phyloP scores from a whole-genome alignment of 345 rosid genomes.

The Euclidium syriacum region DNA sequence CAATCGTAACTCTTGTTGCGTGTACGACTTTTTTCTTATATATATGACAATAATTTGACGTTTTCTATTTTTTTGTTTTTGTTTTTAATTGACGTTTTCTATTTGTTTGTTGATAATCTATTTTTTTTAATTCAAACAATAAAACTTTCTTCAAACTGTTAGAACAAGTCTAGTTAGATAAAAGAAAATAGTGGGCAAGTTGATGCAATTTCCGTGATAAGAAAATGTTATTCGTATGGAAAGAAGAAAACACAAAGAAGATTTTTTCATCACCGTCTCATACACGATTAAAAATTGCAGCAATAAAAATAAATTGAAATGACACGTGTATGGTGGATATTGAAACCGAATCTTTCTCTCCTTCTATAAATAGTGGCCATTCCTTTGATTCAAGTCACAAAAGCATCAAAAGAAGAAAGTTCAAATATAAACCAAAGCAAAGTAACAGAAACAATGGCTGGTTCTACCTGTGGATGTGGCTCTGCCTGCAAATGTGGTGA shows the following conservation, averaged over 20 bases:
- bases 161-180: neutral
- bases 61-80: neutral
- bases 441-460: slow-evolving; percentile 26
- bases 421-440: neutral
- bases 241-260: too few relatives aligned
- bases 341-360: neutral
- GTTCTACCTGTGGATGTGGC: slow-evolving; percentile 40
- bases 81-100: too few relatives aligned
- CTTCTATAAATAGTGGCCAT: slow-evolving; percentile 19
- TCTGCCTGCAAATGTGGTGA: slow-evolving; percentile 39
- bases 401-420: slow-evolving; percentile 4
- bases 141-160: neutral
- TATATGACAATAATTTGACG: slow-evolving; percentile 8
- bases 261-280: neutral
- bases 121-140: neutral
- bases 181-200: neutral
- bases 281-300: neutral
- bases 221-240: too few relatives aligned
- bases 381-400: slow-evolving; percentile 5
- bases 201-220: too few relatives aligned
- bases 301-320: neutral
- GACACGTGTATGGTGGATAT: slow-evolving; percentile 28
- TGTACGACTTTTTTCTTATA: slow-evolving; percentile 16
- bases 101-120: neutral
- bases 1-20: slow-evolving; percentile 10